phyloP scores from a whole-genome alignment of 306 rosid genomes.

The Cucurbita argyrosperma region DNA sequence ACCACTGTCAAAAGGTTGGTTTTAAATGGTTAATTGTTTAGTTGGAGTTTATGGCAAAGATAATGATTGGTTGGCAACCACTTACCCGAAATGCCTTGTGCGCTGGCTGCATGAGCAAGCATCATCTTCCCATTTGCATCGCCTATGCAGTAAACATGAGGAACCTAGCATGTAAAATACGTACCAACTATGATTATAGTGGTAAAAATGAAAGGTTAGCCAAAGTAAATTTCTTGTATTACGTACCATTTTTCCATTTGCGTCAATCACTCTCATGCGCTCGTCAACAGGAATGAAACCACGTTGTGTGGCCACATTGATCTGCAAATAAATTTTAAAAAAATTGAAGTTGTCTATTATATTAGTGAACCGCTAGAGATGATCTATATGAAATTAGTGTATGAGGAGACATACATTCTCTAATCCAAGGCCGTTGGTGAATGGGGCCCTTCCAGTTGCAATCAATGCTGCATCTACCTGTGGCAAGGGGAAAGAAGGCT shows the following conservation, averaged over 20 bases:
- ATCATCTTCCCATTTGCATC: constrained; percentile 97
- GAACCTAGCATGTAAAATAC: constrained; percentile 48
- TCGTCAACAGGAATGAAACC: constrained; percentile 93
- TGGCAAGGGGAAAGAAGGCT: constrained; percentile 9
- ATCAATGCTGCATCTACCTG: constrained; percentile 95
- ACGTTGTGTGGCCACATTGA: constrained; percentile 68
- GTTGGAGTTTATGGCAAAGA: neutral
- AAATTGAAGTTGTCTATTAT: neutral
- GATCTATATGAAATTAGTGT: neutral
- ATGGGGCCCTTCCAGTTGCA: constrained; percentile 98
- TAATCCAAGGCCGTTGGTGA: constrained; percentile 90
- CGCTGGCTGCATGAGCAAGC: constrained; percentile 99
- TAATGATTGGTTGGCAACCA: constrained; percentile 4
- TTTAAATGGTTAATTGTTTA: neutral
- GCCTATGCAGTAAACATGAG: constrained; percentile 79
- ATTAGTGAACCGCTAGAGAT: neutral
- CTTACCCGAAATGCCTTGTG: constrained; percentile 90
- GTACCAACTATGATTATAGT: constrained; percentile 10
- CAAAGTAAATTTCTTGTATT: constrained; percentile 3
- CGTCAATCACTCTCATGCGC: constrained; percentile 73
- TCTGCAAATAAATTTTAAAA: constrained; percentile 29
- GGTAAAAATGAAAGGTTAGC: neutral
- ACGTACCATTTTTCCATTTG: constrained; percentile 67
- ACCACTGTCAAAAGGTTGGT: constrained; percentile 35
- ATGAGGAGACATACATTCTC: constrained; percentile 55